These are phyloP conservation scores for Phytophthora brassicae DNA, from an alignment of 352 stramenopile species.

Conservation along the genomic window DNA sequence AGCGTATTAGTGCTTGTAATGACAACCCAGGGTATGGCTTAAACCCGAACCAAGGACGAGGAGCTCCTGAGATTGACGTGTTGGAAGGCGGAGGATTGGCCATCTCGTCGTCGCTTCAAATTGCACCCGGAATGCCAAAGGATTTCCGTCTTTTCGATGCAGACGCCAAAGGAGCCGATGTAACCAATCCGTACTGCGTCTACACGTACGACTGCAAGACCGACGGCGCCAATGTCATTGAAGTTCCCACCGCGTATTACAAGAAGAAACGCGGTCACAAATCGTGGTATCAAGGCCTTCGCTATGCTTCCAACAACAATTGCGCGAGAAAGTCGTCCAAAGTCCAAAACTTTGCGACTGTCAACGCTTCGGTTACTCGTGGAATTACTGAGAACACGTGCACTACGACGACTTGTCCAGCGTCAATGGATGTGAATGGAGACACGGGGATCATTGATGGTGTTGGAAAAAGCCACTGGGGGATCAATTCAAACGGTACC, in stretches of 20 bases:
- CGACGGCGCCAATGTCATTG: slow-evolving; percentile 43
- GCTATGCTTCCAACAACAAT: slow-evolving; percentile 61
- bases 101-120: slow-evolving; percentile 92
- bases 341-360: slow-evolving; percentile 41
- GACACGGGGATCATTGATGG: slow-evolving; percentile 49
- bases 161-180: slow-evolving; percentile 24
- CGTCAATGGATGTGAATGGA: slow-evolving; percentile 48
- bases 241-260: slow-evolving; percentile 49
- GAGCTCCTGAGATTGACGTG: slow-evolving; percentile 94
- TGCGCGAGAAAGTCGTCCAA: slow-evolving; percentile 37
- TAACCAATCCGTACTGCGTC: slow-evolving; percentile 38
- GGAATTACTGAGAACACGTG: slow-evolving; percentile 58
- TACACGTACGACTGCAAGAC: slow-evolving; percentile 59
- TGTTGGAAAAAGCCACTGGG: slow-evolving; percentile 41
- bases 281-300: slow-evolving; percentile 65
- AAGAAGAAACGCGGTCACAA: slow-evolving; percentile 44
- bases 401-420: slow-evolving; percentile 42
- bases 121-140: slow-evolving; percentile 69
- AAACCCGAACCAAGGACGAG: slow-evolving; percentile 81
- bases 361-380: slow-evolving; percentile 40
- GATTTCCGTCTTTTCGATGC: slow-evolving; percentile 62
- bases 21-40: slow-evolving; percentile 88
- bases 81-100: slow-evolving; percentile 86
- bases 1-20: slow-evolving; percentile 91
- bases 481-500: slow-evolving; percentile 55